phyloP scores from a whole-genome alignment of 331 rosid genomes.

The Telfairia occidentalis region DNA sequence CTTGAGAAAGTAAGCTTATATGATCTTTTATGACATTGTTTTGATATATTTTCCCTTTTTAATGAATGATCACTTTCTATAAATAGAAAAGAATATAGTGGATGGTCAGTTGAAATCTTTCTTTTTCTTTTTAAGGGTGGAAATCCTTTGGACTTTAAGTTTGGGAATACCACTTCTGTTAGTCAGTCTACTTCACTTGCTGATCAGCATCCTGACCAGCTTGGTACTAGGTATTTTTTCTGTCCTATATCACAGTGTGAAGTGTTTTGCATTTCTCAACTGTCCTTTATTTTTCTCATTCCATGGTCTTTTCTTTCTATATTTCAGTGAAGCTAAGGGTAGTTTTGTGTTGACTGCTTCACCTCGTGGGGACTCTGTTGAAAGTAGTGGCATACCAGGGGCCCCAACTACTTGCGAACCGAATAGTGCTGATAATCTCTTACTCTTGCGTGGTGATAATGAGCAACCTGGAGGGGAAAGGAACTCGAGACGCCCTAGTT shows the following conservation, averaged over 20 bases:
- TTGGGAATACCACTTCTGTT: conserved; percentile 76
- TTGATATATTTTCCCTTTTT: conserved; percentile 1
- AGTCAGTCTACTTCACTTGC: conserved; percentile 96
- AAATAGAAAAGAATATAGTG: not conserved
- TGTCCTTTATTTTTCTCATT: not conserved
- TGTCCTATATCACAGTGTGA: conserved; percentile 4
- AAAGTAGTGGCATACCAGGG: conserved; percentile 90
- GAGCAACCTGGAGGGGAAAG: conserved; percentile 58
- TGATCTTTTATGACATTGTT: conserved; percentile 11
- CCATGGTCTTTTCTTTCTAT: not conserved
- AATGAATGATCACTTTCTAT: conserved; percentile 12
- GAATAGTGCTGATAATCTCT: conserved; percentile 89
- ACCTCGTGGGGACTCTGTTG: conserved; percentile 92
- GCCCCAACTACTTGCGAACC: conserved; percentile 72
- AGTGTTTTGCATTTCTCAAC: conserved; percentile 3
- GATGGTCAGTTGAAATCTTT: conserved; percentile 3
- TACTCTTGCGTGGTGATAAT: conserved; percentile 67
- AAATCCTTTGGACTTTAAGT: conserved; percentile 86
- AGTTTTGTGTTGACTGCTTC: conserved; percentile 96
- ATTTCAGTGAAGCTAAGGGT: conserved; percentile 87
- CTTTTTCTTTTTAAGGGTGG: conserved; percentile 60
- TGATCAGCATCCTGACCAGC: conserved; percentile 86
- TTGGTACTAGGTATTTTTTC: conserved; percentile 62
- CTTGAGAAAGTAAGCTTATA: conserved; percentile 75
- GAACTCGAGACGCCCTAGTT: conserved; percentile 44